Evolutionary conservation across 1,284 basidiomycete species (phyloP), one percentile per base, ranked within the genome.

Genomic region (Wolfiporia cocos): DNA sequence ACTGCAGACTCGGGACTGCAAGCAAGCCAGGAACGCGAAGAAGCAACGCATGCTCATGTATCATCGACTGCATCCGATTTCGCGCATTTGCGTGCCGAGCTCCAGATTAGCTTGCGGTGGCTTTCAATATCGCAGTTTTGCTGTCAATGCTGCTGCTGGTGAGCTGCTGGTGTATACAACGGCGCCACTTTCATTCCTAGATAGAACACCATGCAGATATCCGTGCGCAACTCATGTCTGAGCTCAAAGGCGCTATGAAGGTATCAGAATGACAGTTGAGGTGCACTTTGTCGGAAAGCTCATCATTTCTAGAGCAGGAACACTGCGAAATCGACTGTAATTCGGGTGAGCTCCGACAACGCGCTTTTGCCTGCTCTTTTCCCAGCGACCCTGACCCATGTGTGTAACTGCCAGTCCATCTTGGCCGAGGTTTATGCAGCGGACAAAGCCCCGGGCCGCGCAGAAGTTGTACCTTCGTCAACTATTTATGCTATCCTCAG

Each of bases 361-460:
- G n/a, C n/a, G n/a, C n/a, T n/a, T n/a, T n/a, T n/a, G n/a, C n/a
- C n/a, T n/a, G n/a, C n/a, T n/a, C n/a, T n/a, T n/a, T n/a, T n/a
- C n/a, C n/a, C n/a, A n/a, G n/a, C n/a, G n/a, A n/a, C n/a, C n/a
- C n/a, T n/a, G n/a, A n/a, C n/a, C n/a, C n/a, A n/a, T n/a, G n/a
- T n/a, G n/a, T n/a, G 20, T 20, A 36, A 24, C 38, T 34, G 33
- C 2, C 44, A 86, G 82, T 79, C 81, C 15, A 70, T 83, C 26
- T 66, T 86, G 9, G 70, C 83, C 5, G 83, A 87, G 47, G 69
- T 87, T 2, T 78, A 86, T 51, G 67, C 73, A 15, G 69, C 74
- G 28, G 84, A 86, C 63, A 87, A 87, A 59, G 58, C 58, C 3
- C 60, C 69, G 3, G 37, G 44, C 17, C 63, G 65, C 37, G 58